Conservation (phyloP, 371 early-diverging fungal species). For the Rhizopus stolonifer region DNA sequence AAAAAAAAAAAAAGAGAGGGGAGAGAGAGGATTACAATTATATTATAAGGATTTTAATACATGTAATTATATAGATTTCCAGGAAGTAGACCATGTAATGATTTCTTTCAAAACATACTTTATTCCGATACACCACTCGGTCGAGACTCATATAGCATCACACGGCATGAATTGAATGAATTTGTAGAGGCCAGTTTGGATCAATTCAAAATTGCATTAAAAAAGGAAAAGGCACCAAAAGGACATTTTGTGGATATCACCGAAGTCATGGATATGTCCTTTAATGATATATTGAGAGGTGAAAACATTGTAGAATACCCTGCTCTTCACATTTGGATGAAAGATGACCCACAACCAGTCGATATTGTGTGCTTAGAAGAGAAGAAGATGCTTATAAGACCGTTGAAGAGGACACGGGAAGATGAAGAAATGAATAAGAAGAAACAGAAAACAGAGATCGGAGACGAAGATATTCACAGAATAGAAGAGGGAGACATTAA, state of each 20-base stretch:
- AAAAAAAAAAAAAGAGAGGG: no score
- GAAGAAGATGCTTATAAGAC: constrained; percentile 12
- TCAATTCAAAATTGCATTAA: constrained; percentile 33
- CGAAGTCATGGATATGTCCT: constrained; percentile 18
- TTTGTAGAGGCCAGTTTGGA: constrained; percentile 36
- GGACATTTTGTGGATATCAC: constrained; percentile 32
- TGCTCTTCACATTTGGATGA: constrained; percentile 39
- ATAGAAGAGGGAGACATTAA: no score
- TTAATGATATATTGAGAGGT: constrained; percentile 27
- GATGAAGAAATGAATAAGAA: not conserved
- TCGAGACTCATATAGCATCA: constrained; percentile 24
- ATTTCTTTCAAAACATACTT: constrained; percentile 38
- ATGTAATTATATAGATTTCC: constrained; percentile 19
- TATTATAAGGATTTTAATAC: no score
- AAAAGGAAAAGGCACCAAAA: constrained; percentile 33
- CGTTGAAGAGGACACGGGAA: not conserved
- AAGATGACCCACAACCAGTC: constrained; percentile 20
- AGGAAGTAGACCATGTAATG: constrained; percentile 19
- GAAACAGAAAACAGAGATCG: not conserved
- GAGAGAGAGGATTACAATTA: no score
- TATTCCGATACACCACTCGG: constrained; percentile 33
- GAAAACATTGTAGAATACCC: constrained; percentile 46
- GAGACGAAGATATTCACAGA: no score
- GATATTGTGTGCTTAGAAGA: constrained; percentile 26
- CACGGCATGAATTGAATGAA: constrained; percentile 32